Evolutionary conservation across 2,329 filamentous ascomycete genomes (phyloP), one percentile per base, ranked within the genome.

Genomic region (Boeremia lycopersici): DNA sequence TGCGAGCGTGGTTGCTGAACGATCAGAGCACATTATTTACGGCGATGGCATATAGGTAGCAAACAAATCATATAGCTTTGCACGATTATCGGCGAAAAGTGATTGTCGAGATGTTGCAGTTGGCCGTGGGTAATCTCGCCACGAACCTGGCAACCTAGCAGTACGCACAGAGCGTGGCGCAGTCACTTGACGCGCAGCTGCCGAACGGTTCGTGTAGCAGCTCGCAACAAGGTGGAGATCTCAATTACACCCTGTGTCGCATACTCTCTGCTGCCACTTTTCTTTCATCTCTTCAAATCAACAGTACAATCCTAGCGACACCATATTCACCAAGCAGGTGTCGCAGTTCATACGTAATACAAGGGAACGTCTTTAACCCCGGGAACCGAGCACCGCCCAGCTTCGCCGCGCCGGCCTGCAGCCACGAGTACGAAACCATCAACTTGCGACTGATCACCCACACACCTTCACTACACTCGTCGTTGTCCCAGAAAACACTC

Each of bases 351-450:
- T 5, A 34, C 11, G 17, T 26, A 9, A 30, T 34, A 5, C 7
- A 33, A 42, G 19, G 34, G 26, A 35, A 26, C 35, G 33, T n/a
- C 41, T 42, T 36, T 19, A 36, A 41, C 36, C 35, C 35, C 46
- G 52, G 19, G 46, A 42, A 49, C 48, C 53, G 40, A 56, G 53
- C 53, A 51, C 48, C 57, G 61, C 61, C 60, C 56, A 66, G 63
- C 60, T 53, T 36, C 50, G 61, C 59, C 61, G 58, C 62, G 59
- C 55, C 46, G 55, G 19, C 19, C 57, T 30, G 33, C 45, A 31
- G 47, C 53, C 36, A 44, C 44, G 43, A 52, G 40, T 38, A 57
- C 51, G 19, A 45, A 42, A 45, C 26, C 46, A 25, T 25, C 54
- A 29, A 33, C 44, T 48, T 45, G 44, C 46, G 49, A 43, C 47